Evolutionary conservation across 164 flowering plant genomes (phyloP).

Genomic region (Santalum album): DNA sequence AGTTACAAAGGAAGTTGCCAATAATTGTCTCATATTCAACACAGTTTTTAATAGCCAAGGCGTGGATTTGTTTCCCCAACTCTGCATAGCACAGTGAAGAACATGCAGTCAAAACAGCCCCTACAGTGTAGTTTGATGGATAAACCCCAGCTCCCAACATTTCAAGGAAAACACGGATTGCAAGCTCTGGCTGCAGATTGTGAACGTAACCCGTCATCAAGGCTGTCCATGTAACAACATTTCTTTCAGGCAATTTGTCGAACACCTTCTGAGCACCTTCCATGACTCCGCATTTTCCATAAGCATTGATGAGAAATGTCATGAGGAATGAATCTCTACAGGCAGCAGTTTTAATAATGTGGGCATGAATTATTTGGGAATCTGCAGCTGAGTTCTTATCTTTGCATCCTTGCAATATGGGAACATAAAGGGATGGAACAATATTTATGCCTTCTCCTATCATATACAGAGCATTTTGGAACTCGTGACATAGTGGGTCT

Average conservation of each 20-base stretch:
- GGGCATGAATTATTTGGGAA: constrained; percentile 46
- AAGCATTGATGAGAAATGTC: constrained; percentile 56
- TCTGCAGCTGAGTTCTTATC: constrained; percentile 29
- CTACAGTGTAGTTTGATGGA: constrained; percentile 66
- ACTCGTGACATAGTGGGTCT: no score
- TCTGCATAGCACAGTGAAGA: constrained; percentile 27
- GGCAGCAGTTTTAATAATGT: constrained; percentile 54
- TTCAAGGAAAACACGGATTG: constrained; percentile 38
- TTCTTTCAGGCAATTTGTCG: constrained; percentile 41
- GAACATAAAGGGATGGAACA: constrained; percentile 43
- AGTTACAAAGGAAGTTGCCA: constrained; percentile 63
- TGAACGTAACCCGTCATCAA: constrained; percentile 67
- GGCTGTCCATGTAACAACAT: constrained; percentile 67
- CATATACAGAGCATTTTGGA: constrained; percentile 32
- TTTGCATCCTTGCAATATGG: constrained; percentile 58
- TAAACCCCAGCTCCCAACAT: constrained; percentile 58
- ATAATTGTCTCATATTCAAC: constrained; percentile 45
- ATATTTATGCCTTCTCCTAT: constrained; percentile 26
- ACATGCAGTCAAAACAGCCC: constrained; percentile 55
- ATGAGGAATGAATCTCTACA: constrained; percentile 41
- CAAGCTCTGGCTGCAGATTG: constrained; percentile 46
- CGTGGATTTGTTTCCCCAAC: constrained; percentile 66
- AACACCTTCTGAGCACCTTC: constrained; percentile 52
- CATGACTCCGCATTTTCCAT: constrained; percentile 64
- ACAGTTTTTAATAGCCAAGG: constrained; percentile 44